Conservation (phyloP, 2,329 filamentous ascomycete genomes). For the Aspergillus caelatus region DNA sequence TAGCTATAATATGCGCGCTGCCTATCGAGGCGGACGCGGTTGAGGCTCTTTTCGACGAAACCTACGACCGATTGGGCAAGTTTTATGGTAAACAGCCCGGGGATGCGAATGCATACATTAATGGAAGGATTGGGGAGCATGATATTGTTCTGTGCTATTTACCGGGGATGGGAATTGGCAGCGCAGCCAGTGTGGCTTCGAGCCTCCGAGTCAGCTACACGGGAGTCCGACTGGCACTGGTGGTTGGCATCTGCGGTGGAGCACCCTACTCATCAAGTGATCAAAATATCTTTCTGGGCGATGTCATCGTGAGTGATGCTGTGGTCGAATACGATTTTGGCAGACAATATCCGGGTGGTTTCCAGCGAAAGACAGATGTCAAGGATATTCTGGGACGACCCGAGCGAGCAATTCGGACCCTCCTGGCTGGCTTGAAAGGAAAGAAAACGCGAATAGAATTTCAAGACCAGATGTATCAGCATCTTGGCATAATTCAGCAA, state of each 20-base stretch:
- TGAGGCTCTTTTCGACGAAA: constrained; percentile 16
- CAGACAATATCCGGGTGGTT: constrained; percentile 12
- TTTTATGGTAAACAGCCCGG: constrained; percentile 11
- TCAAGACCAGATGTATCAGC: not conserved
- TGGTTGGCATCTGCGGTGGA: constrained; percentile 27
- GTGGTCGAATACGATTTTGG: constrained; percentile 29
- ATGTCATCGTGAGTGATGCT: constrained; percentile 29
- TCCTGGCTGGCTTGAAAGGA: not conserved
- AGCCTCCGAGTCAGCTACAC: constrained; percentile 9
- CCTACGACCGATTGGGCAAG: constrained; percentile 6
- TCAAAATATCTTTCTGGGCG: constrained; percentile 26
- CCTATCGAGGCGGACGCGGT: constrained; percentile 17
- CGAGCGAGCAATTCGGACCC: constrained; percentile 10
- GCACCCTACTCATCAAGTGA: constrained; percentile 9
- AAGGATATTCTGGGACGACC: constrained; percentile 3
- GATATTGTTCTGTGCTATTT: constrained; percentile 24
- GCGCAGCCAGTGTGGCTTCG: constrained; percentile 10
- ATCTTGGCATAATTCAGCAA: constrained; percentile 7
- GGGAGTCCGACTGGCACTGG: constrained; percentile 18
- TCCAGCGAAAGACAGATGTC: constrained; percentile 15
- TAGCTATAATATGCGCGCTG: constrained; percentile 23
- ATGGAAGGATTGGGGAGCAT: constrained; percentile 22
- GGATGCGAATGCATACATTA: constrained; percentile 17
- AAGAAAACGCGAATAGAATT: not conserved
- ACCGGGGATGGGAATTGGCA: constrained; percentile 21